These are phyloP conservation scores for Venturiaceae sp. DNA, from an alignment of 2,329 filamentous ascomycete genomes.

Conservation along the genomic window DNA sequence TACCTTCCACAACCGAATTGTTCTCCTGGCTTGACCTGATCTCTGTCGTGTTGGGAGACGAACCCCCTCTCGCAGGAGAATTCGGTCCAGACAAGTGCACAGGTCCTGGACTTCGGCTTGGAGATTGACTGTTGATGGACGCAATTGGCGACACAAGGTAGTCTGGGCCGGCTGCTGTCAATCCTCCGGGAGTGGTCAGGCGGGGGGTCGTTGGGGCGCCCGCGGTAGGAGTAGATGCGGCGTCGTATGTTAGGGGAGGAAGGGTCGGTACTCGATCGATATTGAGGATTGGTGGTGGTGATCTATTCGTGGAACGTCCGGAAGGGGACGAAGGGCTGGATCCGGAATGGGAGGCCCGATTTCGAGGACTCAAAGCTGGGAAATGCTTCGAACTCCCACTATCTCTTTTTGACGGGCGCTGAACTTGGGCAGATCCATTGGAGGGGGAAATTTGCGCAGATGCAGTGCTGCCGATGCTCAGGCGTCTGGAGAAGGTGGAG, in stretches of 20 bases:
- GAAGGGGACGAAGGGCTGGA: neutral
- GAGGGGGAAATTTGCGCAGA: neutral
- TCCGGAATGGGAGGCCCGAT: neutral
- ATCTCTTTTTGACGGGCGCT: neutral
- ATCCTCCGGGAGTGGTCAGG: neutral
- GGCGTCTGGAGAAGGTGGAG: neutral
- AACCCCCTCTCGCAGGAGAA: neutral
- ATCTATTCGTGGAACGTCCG: conserved; percentile 15
- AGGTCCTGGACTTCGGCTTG: neutral
- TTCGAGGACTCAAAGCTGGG: neutral
- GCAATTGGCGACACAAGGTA: neutral
- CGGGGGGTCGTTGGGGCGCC: neutral
- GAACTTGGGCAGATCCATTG: neutral
- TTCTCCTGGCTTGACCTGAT: neutral
- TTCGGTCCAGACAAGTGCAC: neutral
- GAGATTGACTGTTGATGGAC: neutral
- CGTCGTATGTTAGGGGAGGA: conserved; percentile 8
- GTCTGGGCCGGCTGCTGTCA: neutral
- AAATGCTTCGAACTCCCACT: neutral
- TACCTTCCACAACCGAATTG: neutral
- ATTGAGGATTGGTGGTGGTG: conserved; percentile 14
- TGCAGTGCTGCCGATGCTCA: neutral
- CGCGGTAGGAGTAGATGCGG: neutral
- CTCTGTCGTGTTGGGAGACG: neutral
- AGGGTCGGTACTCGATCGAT: conserved; percentile 11